Conservation (phyloP, 179 eudicot species). For the Spinacia oleracea region DNA sequence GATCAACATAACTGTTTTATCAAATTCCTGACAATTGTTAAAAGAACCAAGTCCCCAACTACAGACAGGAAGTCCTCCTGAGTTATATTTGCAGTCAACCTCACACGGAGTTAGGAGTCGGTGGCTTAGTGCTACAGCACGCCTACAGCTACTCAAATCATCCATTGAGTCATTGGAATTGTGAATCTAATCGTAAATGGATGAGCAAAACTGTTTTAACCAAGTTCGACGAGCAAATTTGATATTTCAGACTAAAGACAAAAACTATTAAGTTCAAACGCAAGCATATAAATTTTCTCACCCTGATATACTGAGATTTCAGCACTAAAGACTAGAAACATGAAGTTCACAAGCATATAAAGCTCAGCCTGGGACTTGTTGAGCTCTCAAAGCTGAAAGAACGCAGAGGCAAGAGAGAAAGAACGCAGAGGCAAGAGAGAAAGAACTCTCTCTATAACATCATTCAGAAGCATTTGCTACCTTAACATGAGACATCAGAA, state of each 20-base stretch:
- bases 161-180: background rate
- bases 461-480: background rate
- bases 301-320: background rate
- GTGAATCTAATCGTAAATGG: too few relatives aligned
- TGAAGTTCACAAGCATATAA: background rate
- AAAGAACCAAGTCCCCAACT: too few relatives aligned
- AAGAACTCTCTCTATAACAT: background rate
- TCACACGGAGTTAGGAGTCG: too few relatives aligned
- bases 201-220: too few relatives aligned
- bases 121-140: background rate
- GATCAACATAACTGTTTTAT: background rate
- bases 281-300: background rate
- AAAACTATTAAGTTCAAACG: too few relatives aligned
- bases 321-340: background rate
- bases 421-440: too few relatives aligned
- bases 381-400: background rate
- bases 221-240: background rate
- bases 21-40: background rate
- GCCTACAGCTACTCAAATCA: background rate
- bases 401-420: background rate
- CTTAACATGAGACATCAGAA: background rate
- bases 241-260: background rate
- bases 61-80: background rate
- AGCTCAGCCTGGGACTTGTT: background rate
- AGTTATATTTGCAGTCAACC: constrained; percentile 2